Evolutionary conservation across 345 rosid genomes (phyloP).

Genomic region (Hevea brasiliensis): DNA sequence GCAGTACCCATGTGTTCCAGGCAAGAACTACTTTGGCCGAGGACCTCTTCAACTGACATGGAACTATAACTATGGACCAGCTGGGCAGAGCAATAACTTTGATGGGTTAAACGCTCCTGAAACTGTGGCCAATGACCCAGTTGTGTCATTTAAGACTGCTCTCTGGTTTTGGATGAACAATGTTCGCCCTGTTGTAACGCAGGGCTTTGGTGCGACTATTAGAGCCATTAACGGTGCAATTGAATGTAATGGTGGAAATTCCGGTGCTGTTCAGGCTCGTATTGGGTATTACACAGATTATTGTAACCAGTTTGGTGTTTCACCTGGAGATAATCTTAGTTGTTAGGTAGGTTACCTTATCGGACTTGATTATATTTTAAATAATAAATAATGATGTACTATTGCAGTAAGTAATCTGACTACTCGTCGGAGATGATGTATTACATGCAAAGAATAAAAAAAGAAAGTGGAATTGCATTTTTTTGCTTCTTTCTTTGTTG

Average conservation of each 20-base stretch:
- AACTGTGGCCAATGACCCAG: conserved; percentile 52
- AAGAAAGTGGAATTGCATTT: too few relatives aligned
- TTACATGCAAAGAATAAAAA: too few relatives aligned
- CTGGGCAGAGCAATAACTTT: conserved; percentile 47
- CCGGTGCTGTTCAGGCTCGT: conserved; percentile 42
- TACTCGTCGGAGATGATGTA: too few relatives aligned
- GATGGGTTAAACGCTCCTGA: conserved; percentile 62
- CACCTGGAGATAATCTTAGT: conserved; percentile 52
- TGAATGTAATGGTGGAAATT: conserved; percentile 53
- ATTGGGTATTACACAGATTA: conserved; percentile 49
- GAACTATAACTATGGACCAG: conserved; percentile 67
- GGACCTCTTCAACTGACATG: conserved; percentile 69
- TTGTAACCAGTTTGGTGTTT: conserved; percentile 52
- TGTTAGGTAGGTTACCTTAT: conserved; percentile 29
- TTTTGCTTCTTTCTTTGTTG: too few relatives aligned
- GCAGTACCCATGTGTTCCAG: conserved; percentile 52
- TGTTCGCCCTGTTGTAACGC: conserved; percentile 47
- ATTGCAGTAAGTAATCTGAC: too few relatives aligned
- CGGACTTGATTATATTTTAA: too few relatives aligned
- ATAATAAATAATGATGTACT: too few relatives aligned
- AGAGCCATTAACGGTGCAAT: conserved; percentile 55
- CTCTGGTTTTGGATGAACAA: conserved; percentile 68
- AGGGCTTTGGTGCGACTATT: conserved; percentile 74
- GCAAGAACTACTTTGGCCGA: conserved; percentile 57
- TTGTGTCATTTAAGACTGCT: conserved; percentile 59